Evolutionary conservation across 2,329 filamentous ascomycete genomes (phyloP), one percentile per base, ranked within the genome.

Genomic region (Cladophialophora immunda): DNA sequence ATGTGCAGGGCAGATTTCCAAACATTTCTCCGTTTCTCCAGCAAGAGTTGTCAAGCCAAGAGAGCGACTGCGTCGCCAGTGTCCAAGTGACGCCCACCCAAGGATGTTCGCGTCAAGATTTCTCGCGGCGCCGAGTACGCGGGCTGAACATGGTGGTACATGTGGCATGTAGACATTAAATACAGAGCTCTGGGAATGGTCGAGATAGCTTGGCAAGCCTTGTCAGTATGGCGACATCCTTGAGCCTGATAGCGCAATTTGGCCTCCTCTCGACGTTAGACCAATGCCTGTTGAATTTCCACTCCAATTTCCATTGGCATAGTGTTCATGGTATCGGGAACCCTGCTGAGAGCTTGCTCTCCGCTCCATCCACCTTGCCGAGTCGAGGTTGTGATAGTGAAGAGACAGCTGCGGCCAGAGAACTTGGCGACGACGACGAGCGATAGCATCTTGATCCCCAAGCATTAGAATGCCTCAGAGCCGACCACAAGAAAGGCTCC

Each of bases 181-280:
- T 27, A 53, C 27, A 53, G 50, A 27, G 22, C 22, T 53, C 22
- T 53, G 2, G 50, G 27, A 41, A 1, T 59, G 36, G 22, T 41
- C 32, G 36, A 27, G 25, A 19, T 38, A 19, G n/a, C 57, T 59
- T 59, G 58, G 58, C 58, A 53, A 45, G 38, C 38, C 58, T 59
- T 32, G 45, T 53, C 45, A 4, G 19, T 22, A 61, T 61, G 58
- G 58, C 58, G 58, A 61, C 58, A 61, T 61, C 32, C 19, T 30
- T 52, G 27, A 30, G n/a, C 30, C 8, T 15, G 13, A 61, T 61
- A 38, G 47, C 58, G 58, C 58, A 29, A 61, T 61, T 27, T 27
- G 13, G n/a, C 3, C 25, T 29, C 47, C 50, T 53, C 50, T 30
- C 22, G 19, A 4, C 22, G 11, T 53, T 15, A n/a, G 22, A 53